phyloP scores from a whole-genome alignment of 345 rosid genomes.

The Triadica sebifera region DNA sequence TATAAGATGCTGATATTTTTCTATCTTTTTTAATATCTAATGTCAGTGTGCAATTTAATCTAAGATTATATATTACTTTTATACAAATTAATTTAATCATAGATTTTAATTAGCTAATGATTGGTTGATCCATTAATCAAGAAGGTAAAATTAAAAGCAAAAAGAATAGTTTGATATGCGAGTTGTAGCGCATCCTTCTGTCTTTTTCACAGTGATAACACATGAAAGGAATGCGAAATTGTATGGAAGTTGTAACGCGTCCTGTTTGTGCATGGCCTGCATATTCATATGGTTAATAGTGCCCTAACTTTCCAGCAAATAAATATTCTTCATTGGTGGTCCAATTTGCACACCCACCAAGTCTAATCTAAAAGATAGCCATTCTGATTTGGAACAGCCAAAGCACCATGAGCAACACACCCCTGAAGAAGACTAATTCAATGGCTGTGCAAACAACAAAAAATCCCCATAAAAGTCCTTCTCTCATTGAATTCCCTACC shows the following conservation, averaged over 20 bases:
- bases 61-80: no score
- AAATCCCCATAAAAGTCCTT: background rate
- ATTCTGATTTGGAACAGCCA: no score
- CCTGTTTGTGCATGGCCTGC: constrained; percentile 21
- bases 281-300: background rate
- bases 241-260: background rate
- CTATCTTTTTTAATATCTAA: no score
- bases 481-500: constrained; percentile 44
- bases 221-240: background rate
- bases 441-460: constrained; percentile 6
- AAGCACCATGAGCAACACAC: constrained; percentile 10
- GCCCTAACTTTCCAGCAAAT: constrained; percentile 27
- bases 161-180: no score
- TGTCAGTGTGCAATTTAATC: no score
- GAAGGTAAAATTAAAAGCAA: no score
- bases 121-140: no score
- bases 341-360: constrained; percentile 11
- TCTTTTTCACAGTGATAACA: constrained; percentile 9
- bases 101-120: no score
- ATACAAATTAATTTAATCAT: no score
- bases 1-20: no score
- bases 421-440: constrained; percentile 25
- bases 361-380: background rate
- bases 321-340: constrained; percentile 24
- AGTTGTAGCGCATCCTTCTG: no score